Percentiles rank a stretch among this genome's conserved stretches.
Evolutionary conservation across 73 alveolate genomes (phyloP).

Genomic region (Tetrahymena thermophila): DNA sequence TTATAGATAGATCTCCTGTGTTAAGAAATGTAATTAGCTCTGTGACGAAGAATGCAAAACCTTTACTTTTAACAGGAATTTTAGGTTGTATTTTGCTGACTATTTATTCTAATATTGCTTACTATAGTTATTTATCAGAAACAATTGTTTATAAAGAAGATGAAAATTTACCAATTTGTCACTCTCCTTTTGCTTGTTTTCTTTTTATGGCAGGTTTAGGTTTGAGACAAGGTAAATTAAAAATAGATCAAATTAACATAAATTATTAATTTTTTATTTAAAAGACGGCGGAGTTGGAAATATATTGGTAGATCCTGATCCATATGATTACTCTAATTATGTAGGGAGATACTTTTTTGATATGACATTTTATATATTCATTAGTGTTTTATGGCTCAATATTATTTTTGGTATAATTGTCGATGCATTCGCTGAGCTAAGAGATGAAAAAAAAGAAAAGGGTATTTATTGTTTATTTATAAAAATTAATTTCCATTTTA

Average conservation of each 20-base stretch:
- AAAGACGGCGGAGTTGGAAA: neutral
- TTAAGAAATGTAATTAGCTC: neutral
- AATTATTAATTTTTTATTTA: neutral
- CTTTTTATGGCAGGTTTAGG: neutral
- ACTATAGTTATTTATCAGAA: neutral
- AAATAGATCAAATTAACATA: neutral
- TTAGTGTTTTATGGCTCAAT: slow-evolving; percentile 12
- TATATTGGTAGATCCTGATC: neutral
- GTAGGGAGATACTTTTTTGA: slow-evolving; percentile 22
- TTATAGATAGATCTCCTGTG: slow-evolving; percentile 30
- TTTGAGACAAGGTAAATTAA: neutral
- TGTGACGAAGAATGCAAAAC: neutral
- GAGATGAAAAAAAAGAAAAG: slow-evolving; percentile 32
- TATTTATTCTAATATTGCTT: neutral
- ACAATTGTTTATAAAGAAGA: neutral
- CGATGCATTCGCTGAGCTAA: slow-evolving; percentile 34
- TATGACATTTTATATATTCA: slow-evolving; percentile 11
- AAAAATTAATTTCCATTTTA: neutral
- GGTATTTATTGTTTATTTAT: neutral
- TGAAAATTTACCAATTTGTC: neutral
- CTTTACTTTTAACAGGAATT: neutral
- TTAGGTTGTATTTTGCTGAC: neutral
- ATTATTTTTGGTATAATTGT: slow-evolving; percentile 37
- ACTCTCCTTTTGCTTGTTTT: neutral
- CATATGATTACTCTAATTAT: neutral